phyloP scores from a whole-genome alignment of 169 alveolate genomes.

The Plasmodium vinckei region DNA sequence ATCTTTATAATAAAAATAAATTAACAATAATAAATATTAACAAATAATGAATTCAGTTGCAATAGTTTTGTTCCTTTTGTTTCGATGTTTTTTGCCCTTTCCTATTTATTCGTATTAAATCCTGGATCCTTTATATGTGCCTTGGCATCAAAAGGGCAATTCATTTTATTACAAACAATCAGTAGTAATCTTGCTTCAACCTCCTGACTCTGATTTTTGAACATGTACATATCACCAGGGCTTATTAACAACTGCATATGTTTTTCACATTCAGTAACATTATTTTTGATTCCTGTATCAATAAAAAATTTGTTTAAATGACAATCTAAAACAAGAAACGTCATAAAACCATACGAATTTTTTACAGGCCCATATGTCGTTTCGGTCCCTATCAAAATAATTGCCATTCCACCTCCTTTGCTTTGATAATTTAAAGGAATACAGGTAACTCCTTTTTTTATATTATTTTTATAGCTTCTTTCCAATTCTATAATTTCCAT shows the following conservation, averaged over 20 bases:
- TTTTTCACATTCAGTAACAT: constrained; percentile 75
- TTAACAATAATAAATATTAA: no score
- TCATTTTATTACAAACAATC: constrained; percentile 74
- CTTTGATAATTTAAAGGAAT: constrained; percentile 78
- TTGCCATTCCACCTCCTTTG: constrained; percentile 77
- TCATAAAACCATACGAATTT: constrained; percentile 74
- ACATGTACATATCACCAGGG: constrained; percentile 77
- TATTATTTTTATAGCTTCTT: constrained; percentile 69
- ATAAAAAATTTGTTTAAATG: constrained; percentile 60
- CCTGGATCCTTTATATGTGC: constrained; percentile 68
- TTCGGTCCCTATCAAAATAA: constrained; percentile 65
- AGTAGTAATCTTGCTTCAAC: constrained; percentile 60
- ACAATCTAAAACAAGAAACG: constrained; percentile 76
- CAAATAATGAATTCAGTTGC: not conserved
- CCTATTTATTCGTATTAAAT: constrained; percentile 33
- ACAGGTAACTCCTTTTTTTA: constrained; percentile 75
- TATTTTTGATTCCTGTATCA: constrained; percentile 74
- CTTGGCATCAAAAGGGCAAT: constrained; percentile 65
- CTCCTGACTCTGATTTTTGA: constrained; percentile 77
- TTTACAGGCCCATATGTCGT: constrained; percentile 76
- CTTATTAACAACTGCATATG: constrained; percentile 77
- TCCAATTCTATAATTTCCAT: constrained; percentile 68
- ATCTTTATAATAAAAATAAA: no score
- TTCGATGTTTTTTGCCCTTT: not conserved
- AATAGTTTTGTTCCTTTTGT: constrained; percentile 1